Percentiles rank a stretch among this genome's conserved stretches.
These are phyloP conservation scores for Leccinum fibrillosum DNA, from an alignment of 768 basidiomycete species.

Conservation along the genomic window DNA sequence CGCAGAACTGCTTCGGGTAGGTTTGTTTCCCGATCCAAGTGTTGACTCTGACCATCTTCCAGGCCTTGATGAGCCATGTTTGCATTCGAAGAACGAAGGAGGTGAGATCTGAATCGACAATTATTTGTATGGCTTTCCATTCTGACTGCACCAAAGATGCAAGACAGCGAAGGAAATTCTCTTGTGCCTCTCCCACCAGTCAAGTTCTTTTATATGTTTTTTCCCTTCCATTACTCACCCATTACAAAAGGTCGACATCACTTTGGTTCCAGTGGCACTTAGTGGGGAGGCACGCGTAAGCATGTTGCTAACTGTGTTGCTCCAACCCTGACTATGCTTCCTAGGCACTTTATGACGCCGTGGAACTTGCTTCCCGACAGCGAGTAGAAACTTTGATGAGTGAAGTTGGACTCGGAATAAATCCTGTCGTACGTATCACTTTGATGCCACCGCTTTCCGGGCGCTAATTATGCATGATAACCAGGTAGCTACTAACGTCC, in stretches of 20 bases:
- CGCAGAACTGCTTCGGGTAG: constrained; percentile 65
- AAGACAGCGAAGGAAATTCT: constrained; percentile 69
- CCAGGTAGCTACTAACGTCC: constrained; percentile 65
- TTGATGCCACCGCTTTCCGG: background rate
- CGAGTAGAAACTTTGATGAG: constrained; percentile 57
- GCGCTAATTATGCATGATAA: constrained; percentile 3
- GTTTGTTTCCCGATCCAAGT: constrained; percentile 12
- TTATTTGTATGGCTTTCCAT: background rate
- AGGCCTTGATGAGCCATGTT: constrained; percentile 75
- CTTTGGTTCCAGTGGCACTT: constrained; percentile 66
- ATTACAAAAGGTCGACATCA: constrained; percentile 65
- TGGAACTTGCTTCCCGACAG: constrained; percentile 60
- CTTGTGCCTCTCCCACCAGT: constrained; percentile 77
- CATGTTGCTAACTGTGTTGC: background rate
- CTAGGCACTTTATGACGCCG: constrained; percentile 64
- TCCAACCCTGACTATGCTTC: constrained; percentile 3
- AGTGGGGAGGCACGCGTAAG: constrained; percentile 61
- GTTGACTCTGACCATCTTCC: constrained; percentile 6
- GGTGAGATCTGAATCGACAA: constrained; percentile 32
- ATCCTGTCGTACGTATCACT: constrained; percentile 36
- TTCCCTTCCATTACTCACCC: constrained; percentile 3
- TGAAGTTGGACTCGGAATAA: constrained; percentile 31
- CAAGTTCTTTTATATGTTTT: constrained; percentile 7
- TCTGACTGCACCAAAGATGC: constrained; percentile 56
- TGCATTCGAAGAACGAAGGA: constrained; percentile 86